Evolutionary conservation across 2,329 filamentous ascomycete species (phyloP), one percentile per base, ranked within the genome.

Genomic region (Pseudocercospora macadamiae): DNA sequence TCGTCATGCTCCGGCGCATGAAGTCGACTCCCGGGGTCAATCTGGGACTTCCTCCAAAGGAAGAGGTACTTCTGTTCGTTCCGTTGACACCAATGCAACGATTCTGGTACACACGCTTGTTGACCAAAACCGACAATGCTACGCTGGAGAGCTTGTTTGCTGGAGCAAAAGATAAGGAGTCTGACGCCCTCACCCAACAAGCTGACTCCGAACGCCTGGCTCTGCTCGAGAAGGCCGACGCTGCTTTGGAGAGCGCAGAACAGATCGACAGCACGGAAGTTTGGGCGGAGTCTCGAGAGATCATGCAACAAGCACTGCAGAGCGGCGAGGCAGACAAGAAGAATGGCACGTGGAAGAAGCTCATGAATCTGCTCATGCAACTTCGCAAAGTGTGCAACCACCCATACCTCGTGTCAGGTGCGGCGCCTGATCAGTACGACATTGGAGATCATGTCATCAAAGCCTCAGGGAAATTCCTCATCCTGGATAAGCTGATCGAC

Each of bases 1-100:
- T 84, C 1, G 77, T 86, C 48, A 86, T 86, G 84, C 73, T 86
- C 5, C 76, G 84, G 10, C 74, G 84, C 3, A 82, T 84, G 75
- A 87, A 87, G 66, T 76, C 77, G 44, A 83, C 80, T 32, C 77
- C 79, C 0, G 79, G 77, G 0, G 80, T 86, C 28, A 79, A 83
- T 52, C 75, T 86, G 1, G 80, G 80, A 16, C 73, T 87, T 4
- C 84, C 84, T 0, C 76, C 78, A 1, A 87, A 86, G 67, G 80
- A 79, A 42, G 84, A 86, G 61, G 73, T 85, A 0, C 72, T 84
- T 0, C 73, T 87, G 1, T 85, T 81, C 52, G 79, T 86, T 0
- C 84, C 84, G 0, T 70, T 87, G 0, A 84, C 82, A 0, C 81
- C 82, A 0, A 79, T 85, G 74, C 84, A 87, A 63, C 73, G 80